Evolutionary conservation across 805 yeast species (phyloP).

Genomic region (Grigorovia yakushimaensis): DNA sequence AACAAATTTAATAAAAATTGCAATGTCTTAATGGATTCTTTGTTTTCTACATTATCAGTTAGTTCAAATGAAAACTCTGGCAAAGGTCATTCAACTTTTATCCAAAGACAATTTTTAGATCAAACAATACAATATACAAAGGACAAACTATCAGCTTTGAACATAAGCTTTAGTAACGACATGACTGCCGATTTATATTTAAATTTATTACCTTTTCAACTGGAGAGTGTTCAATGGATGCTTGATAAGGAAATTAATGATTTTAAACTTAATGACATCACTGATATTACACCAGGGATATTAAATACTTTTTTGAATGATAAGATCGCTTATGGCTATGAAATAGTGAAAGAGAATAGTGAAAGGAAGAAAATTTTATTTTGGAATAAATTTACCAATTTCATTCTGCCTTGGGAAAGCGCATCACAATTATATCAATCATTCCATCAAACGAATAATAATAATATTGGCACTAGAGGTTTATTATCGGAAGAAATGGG

Average conservation of each 20-base stretch:
- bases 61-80: not conserved
- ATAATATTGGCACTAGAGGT: constrained; percentile 34
- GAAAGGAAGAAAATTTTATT: constrained; percentile 2
- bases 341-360: constrained; percentile 7
- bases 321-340: constrained; percentile 24
- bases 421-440: constrained; percentile 12
- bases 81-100: constrained; percentile 8
- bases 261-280: not conserved
- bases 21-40: constrained; percentile 13
- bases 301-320: constrained; percentile 16
- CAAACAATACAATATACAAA: constrained; percentile 19
- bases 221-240: constrained; percentile 28
- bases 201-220: constrained; percentile 24
- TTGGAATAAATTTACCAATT: constrained; percentile 29
- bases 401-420: constrained; percentile 9
- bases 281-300: not conserved
- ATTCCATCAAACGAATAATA: not conserved
- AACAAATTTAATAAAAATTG: constrained; percentile 23
- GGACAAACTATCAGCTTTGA: constrained; percentile 4
- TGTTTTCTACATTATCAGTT: constrained; percentile 9
- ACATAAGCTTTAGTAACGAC: constrained; percentile 1
- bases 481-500: constrained; percentile 95
- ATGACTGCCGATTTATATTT: constrained; percentile 11
- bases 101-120: constrained; percentile 20
- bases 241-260: constrained; percentile 14